Conservation (phyloP, 768 basidiomycete species). For the Collybia sp. region DNA sequence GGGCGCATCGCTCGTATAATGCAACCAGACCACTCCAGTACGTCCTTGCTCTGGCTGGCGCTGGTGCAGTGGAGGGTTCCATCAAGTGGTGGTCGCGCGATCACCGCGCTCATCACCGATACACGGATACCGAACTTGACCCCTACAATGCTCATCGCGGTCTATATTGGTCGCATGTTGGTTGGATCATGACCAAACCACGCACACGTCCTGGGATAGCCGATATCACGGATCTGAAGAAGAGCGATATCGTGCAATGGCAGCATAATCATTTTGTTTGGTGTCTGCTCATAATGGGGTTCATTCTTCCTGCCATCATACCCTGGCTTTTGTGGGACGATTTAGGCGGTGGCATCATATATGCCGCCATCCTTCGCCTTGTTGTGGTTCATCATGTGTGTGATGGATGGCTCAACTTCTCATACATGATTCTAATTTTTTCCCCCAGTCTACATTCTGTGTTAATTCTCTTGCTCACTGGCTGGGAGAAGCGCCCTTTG, state of each 20-base stretch:
- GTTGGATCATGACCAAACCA: conserved; percentile 90
- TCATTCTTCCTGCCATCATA: conserved; percentile 67
- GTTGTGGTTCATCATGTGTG: conserved; percentile 81
- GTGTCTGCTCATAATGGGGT: conserved; percentile 61
- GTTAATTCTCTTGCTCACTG: conserved; percentile 94
- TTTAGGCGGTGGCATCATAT: conserved; percentile 76
- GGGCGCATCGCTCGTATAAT: conserved; percentile 93
- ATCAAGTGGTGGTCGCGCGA: conserved; percentile 98
- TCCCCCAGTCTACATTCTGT: conserved; percentile 80
- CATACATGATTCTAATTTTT: conserved; percentile 4
- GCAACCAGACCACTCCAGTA: conserved; percentile 81
- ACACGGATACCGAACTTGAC: conserved; percentile 93
- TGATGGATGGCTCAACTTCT: conserved; percentile 11
- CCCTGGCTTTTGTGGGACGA: conserved; percentile 81
- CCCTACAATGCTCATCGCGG: conserved; percentile 90
- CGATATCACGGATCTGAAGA: conserved; percentile 76
- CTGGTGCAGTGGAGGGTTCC: conserved; percentile 90
- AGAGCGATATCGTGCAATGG: conserved; percentile 76
- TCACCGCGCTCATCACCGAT: conserved; percentile 92
- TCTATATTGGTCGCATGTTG: conserved; percentile 78
- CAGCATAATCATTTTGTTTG: conserved; percentile 74
- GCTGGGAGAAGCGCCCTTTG: conserved; percentile 88
- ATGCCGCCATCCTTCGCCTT: conserved; percentile 72
- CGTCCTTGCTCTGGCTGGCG: conserved; percentile 72
- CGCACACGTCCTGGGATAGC: conserved; percentile 82